Percentiles rank a stretch among this genome's conserved stretches.
phyloP scores from a whole-genome alignment of 1,284 basidiomycete genomes.

The Austroboletus niveus region DNA sequence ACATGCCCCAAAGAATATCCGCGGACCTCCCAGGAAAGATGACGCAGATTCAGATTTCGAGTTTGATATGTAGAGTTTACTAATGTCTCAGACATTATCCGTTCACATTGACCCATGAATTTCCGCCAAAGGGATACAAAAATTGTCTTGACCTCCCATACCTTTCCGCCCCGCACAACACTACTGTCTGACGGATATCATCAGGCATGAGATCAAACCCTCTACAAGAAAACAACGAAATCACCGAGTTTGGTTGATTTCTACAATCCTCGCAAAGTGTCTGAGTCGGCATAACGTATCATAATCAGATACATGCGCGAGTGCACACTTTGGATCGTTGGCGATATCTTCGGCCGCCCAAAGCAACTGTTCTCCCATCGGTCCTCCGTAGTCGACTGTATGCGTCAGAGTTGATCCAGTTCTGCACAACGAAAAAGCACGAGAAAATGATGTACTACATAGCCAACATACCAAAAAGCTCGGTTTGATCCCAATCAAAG shows the following conservation, averaged over 20 bases:
- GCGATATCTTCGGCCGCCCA: slow-evolving; percentile 66
- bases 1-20: slow-evolving; percentile 54
- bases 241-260: slow-evolving; percentile 66
- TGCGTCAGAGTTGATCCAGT: slow-evolving; percentile 74
- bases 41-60: slow-evolving; percentile 60
- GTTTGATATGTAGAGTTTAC: slow-evolving; percentile 23
- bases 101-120: background rate
- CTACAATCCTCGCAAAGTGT: slow-evolving; percentile 57
- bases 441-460: slow-evolving; percentile 66
- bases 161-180: slow-evolving; percentile 60
- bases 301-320: background rate
- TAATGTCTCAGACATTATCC: background rate
- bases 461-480: slow-evolving; percentile 60
- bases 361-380: slow-evolving; percentile 61
- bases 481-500: slow-evolving; percentile 68
- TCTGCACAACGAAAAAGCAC: slow-evolving; percentile 57
- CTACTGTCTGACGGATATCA: slow-evolving; percentile 47
- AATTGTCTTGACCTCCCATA: slow-evolving; percentile 58
- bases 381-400: slow-evolving; percentile 70
- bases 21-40: slow-evolving; percentile 45
- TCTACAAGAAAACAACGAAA: slow-evolving; percentile 61
- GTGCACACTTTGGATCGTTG: slow-evolving; percentile 59
- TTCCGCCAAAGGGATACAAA: background rate
- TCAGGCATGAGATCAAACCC: slow-evolving; percentile 55
- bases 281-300: slow-evolving; percentile 44